phyloP scores from a whole-genome alignment of 164 flowering plant genomes.

The Aristolochia contorta region DNA sequence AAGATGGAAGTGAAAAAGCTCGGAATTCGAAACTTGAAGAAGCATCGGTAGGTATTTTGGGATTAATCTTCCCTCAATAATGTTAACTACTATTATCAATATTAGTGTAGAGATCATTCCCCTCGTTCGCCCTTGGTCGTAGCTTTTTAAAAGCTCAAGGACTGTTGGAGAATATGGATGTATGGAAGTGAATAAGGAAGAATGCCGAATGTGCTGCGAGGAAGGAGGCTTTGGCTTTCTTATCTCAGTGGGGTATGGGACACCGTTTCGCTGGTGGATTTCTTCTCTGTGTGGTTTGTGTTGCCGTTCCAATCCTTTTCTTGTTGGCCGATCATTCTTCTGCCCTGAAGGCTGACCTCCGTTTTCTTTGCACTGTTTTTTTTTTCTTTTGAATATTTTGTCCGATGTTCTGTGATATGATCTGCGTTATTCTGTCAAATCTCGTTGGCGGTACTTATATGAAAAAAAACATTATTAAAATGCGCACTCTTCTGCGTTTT shows the following conservation, averaged over 20 bases:
- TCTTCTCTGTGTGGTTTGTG: too few species aligned
- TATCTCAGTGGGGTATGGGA: background rate
- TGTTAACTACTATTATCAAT: background rate
- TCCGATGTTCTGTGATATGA: background rate
- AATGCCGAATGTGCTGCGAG: constrained; percentile 1
- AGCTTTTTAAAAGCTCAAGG: background rate
- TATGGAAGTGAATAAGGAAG: background rate
- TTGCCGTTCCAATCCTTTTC: background rate
- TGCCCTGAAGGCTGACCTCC: background rate
- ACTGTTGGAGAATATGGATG: background rate
- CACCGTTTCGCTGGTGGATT: too few species aligned
- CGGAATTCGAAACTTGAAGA: constrained; percentile 18
- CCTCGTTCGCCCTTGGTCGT: too few species aligned
- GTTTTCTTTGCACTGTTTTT: constrained; percentile 2
- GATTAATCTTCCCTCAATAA: background rate
- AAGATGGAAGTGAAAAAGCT: constrained; percentile 59
- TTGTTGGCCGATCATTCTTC: constrained; percentile 1
- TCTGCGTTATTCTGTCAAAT: constrained; percentile 6
- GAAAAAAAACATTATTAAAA: background rate
- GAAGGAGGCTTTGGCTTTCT: background rate
- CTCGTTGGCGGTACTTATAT: background rate
- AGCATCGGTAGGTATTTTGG: background rate
- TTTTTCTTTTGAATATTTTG: background rate
- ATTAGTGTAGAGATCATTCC: background rate
- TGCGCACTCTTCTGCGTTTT: background rate